phyloP scores from a whole-genome alignment of 2,329 filamentous ascomycete genomes.

The Cordyceps cateniannulata region DNA sequence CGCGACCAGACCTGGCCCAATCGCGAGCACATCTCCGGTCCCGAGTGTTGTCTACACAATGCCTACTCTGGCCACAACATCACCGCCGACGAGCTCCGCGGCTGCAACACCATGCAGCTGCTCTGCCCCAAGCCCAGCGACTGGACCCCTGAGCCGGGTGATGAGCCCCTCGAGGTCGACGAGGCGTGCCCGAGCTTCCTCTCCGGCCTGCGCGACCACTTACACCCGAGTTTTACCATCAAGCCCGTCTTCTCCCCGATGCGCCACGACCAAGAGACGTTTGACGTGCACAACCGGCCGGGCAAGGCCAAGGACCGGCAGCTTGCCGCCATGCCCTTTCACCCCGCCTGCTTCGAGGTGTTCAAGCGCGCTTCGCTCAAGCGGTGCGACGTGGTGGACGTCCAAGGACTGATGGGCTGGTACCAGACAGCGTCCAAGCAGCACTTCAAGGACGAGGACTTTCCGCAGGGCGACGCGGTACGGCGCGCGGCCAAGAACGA shows the following conservation, averaged over 20 bases:
- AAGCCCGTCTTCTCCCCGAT: slow-evolving; percentile 12
- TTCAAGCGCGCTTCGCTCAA: slow-evolving; percentile 21
- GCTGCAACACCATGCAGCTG: slow-evolving; percentile 22
- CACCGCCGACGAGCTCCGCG: slow-evolving; percentile 20
- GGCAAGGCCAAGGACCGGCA: not conserved
- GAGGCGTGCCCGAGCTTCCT: not conserved
- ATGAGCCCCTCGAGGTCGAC: slow-evolving; percentile 16
- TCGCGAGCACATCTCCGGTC: slow-evolving; percentile 21
- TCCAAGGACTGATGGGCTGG: slow-evolving; percentile 16
- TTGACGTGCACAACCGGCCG: slow-evolving; percentile 8
- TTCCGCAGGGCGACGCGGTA: slow-evolving; percentile 8
- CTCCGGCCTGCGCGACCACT: slow-evolving; percentile 4
- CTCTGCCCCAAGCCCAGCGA: slow-evolving; percentile 17
- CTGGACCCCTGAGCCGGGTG: slow-evolving; percentile 14
- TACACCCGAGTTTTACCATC: not conserved
- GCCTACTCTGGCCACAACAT: slow-evolving; percentile 21
- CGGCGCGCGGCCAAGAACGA: not conserved
- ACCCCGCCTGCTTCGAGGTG: slow-evolving; percentile 24
- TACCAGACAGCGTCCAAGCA: not conserved
- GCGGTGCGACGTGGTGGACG: slow-evolving; percentile 16
- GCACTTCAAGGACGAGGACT: slow-evolving; percentile 4
- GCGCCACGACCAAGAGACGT: slow-evolving; percentile 3
- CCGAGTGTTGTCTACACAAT: slow-evolving; percentile 11
- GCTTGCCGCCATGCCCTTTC: slow-evolving; percentile 20
- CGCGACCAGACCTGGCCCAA: slow-evolving; percentile 5